Evolutionary conservation across 2,329 filamentous ascomycete species (phyloP).

Genomic region (Colletotrichum tanaceti): DNA sequence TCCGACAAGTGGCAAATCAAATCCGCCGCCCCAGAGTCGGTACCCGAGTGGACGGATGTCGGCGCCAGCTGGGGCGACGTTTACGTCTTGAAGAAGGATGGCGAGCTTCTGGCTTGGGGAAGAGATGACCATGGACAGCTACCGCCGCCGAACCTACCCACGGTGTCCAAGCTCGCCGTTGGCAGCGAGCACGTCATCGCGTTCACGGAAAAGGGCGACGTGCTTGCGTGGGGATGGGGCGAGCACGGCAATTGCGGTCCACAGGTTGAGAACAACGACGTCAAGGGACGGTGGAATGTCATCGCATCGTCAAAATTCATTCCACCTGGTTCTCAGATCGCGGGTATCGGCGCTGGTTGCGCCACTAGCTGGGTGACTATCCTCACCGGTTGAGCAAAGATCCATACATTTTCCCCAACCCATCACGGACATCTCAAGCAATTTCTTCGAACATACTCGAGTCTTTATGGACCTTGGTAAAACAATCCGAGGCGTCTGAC

Average conservation of each 20-base stretch:
- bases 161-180: constrained; percentile 73
- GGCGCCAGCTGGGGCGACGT: constrained; percentile 86
- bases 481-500: constrained; percentile 63
- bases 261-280: constrained; percentile 70
- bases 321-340: constrained; percentile 63
- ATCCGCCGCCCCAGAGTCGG: constrained; percentile 64
- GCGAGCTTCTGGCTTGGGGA: constrained; percentile 78
- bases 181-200: constrained; percentile 93
- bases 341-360: constrained; percentile 82
- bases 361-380: constrained; percentile 86
- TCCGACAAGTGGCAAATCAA: constrained; percentile 78
- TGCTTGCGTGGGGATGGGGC: constrained; percentile 94
- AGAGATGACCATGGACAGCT: constrained; percentile 88
- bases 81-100: constrained; percentile 73
- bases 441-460: constrained; percentile 41
- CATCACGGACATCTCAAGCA: background rate
- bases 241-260: constrained; percentile 97
- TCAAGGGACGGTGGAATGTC: constrained; percentile 76
- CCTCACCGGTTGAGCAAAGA: constrained; percentile 44
- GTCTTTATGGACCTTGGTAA: constrained; percentile 44
- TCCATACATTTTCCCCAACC: constrained; percentile 15
- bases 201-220: constrained; percentile 70
- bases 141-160: constrained; percentile 70
- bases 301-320: constrained; percentile 70
- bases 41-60: constrained; percentile 73